A percentile compares a stretch with the other conserved stretches of the same genome.
Conservation (phyloP, 2,329 filamentous ascomycete species). For the Camillea tinctor region DNA sequence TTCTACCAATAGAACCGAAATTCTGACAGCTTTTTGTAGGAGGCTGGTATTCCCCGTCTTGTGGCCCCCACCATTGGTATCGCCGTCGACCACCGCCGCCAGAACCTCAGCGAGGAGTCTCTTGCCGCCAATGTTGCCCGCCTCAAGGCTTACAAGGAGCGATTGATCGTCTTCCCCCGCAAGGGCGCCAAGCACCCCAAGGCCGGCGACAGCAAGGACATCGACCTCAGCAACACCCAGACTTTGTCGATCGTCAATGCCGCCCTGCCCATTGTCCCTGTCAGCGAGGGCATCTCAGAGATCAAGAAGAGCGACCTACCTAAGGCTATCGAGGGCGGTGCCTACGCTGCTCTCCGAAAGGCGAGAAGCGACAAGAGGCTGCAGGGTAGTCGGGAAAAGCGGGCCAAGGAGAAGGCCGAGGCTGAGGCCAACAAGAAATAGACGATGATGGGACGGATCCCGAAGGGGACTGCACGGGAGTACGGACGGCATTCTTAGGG, state of each 20-base stretch:
- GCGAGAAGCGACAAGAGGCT: conserved; percentile 81
- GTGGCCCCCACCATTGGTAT: conserved; percentile 96
- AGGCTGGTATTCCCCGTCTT: conserved; percentile 92
- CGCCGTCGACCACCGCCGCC: conserved; percentile 90
- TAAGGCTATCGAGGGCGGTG: conserved; percentile 74
- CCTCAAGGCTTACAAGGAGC: conserved; percentile 95
- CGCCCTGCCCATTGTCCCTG: conserved; percentile 71
- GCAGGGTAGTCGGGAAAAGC: conserved; percentile 87
- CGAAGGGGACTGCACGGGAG: conserved; percentile 32
- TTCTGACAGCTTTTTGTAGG: conserved; percentile 52
- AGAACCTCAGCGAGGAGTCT: conserved; percentile 95
- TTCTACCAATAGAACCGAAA: not conserved
- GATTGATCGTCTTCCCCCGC: conserved; percentile 96
- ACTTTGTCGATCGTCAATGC: conserved; percentile 55
- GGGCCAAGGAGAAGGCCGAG: conserved; percentile 82
- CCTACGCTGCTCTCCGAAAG: conserved; percentile 81
- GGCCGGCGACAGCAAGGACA: conserved; percentile 84
- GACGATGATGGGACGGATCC: conserved; percentile 33
- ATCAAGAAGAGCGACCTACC: conserved; percentile 82
- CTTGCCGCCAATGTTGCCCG: conserved; percentile 93
- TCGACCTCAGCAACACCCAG: conserved; percentile 66
- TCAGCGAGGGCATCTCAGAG: conserved; percentile 64
- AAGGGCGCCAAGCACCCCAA: conserved; percentile 83
- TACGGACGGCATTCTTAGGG: conserved; percentile 36
- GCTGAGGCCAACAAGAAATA: conserved; percentile 87